Base-by-base conservation (phyloP, 2,329 filamentous ascomycete species). In the Calonectria hongkongensis region DNA sequence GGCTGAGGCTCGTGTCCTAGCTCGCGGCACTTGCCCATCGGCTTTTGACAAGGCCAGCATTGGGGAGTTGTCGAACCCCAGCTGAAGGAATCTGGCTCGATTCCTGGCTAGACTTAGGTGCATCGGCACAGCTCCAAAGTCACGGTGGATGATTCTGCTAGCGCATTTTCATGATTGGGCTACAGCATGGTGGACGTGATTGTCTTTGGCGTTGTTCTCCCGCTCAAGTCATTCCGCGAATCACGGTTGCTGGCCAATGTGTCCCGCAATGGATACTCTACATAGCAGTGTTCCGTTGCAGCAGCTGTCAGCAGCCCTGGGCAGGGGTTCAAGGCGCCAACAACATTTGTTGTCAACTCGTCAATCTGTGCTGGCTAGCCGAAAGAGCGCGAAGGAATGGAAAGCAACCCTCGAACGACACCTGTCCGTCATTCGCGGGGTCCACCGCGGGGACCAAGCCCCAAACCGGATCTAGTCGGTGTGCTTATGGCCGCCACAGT, bases 401-500 rank as follows among this genome's bases (percentile, higher is more conserved):
- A 25, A 25, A 48, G 47, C 63, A 54, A 39, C 43, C 45, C 63
- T 66, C 63, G 30, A 39, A 66, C 30, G 58, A 54, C 33, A 60
- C 15, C 39, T 70, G 62, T 50, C 62, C 50, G 67, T 70, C 67
- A 68, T 62, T 68, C 21, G 51, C 28, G 62, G 50, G 50, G 21
- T 50, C 68, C 68, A 70, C 62, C 62, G 41, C 39, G 43, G 50
- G 28, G 41, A 45, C 62, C 50, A 41, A 54, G 25, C 45, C 54
- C 54, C 54, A 60, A 60, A 60, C 54, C 6, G 48, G 36, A 48
- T 39, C 63, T 66, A 63, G 66, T 54, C 56, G 25, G 47, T 33
- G 50, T 51, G 56, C 66, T 69, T 69, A 47, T 45, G 27, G 47
- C 66, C 56, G 66, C 56, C 50, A 69, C 41, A 21, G 47, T 54